A percentile compares a stretch with the other conserved stretches of the same genome.
Conservation (phyloP, 495 filamentous ascomycete genomes). For the Aspergillus hancockii region DNA sequence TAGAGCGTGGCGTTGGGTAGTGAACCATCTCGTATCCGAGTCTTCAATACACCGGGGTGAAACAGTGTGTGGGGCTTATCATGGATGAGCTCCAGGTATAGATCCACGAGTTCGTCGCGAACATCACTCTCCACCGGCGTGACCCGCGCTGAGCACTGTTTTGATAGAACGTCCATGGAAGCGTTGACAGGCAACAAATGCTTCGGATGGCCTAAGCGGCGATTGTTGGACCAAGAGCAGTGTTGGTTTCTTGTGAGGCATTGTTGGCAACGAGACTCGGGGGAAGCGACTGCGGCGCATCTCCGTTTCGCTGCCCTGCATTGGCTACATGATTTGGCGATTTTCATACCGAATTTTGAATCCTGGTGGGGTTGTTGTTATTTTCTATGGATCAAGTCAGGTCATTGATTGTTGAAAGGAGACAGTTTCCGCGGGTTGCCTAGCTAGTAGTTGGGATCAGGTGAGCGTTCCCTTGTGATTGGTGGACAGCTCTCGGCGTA, state of each 20-base stretch:
- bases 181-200: not conserved
- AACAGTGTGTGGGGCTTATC: constrained; percentile 34
- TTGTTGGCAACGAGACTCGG: not conserved
- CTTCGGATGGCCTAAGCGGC: not conserved
- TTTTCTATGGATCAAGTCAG: no score
- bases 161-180: not conserved
- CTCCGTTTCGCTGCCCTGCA: constrained; percentile 8
- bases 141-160: not conserved
- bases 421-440: not conserved
- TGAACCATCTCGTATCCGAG: not conserved
- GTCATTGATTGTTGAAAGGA: no score
- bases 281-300: not conserved
- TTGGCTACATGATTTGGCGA: constrained; percentile 11
- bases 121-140: not conserved
- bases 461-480: not conserved
- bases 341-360: not conserved
- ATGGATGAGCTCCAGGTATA: constrained; percentile 32
- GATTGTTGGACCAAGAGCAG: not conserved
- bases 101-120: constrained; percentile 22
- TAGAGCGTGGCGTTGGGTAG: not conserved
- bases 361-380: no score
- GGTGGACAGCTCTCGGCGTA: not conserved
- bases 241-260: constrained; percentile 1
- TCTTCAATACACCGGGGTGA: constrained; percentile 15
- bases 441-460: not conserved